Percentiles rank a stretch among this genome's conserved stretches.
Conservation (phyloP, 1,139 yeast species). For the Kodamaea arcana region DNA sequence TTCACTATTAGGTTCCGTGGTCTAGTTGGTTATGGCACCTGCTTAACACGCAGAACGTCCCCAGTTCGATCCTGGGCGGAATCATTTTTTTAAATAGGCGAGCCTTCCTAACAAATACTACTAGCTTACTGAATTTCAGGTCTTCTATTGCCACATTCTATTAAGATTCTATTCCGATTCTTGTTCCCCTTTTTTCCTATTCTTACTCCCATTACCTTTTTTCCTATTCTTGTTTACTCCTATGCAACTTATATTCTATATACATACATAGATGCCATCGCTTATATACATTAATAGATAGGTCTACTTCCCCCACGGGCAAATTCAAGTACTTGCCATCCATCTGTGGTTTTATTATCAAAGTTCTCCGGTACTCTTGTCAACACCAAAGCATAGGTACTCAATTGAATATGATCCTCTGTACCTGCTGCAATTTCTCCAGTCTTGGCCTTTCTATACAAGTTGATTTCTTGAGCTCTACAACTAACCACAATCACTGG, state of each 20-base stretch:
- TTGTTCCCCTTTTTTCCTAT: too few relatives aligned
- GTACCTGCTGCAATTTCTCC: conserved; percentile 97
- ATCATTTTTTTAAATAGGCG: conserved; percentile 60
- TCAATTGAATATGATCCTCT: conserved; percentile 87
- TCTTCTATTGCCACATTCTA: too few relatives aligned
- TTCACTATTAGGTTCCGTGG: conserved; percentile 51
- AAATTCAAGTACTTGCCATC: conserved; percentile 95
- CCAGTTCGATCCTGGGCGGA: conserved; percentile 99
- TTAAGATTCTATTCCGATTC: too few relatives aligned
- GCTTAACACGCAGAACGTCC: conserved; percentile 99
- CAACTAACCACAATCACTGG: conserved; percentile 95
- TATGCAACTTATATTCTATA: too few relatives aligned
- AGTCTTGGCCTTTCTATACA: conserved; percentile 83
- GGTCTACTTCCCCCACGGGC: conserved; percentile 93
- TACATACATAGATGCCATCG: too few relatives aligned
- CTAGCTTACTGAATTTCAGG: too few relatives aligned
- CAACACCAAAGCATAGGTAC: conserved; percentile 93
- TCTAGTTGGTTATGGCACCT: conserved; percentile 99
- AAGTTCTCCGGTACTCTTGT: conserved; percentile 91
- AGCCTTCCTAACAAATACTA: too few relatives aligned
- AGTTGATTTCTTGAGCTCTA: conserved; percentile 93
- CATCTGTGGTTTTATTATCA: conserved; percentile 87
- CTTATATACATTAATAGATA: conserved; percentile 74
- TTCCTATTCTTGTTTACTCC: too few relatives aligned
- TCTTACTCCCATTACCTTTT: too few relatives aligned